Percentiles rank a stretch among this genome's conserved stretches.
Conservation (phyloP, 2,329 filamentous ascomycete genomes). For the Zopfia rhizophila region DNA sequence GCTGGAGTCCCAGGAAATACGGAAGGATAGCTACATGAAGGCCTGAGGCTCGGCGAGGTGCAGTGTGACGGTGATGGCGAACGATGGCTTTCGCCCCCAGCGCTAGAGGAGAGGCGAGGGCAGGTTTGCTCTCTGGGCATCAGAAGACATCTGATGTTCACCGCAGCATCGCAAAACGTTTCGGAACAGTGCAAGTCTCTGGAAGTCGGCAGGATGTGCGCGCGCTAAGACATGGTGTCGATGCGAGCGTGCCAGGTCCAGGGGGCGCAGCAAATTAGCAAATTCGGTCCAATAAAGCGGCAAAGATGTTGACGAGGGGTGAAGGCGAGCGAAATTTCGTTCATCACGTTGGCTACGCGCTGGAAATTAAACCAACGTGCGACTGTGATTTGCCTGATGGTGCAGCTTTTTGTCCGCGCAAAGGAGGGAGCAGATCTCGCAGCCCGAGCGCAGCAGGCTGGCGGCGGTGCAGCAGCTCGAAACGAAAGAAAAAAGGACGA, state of each 20-base stretch:
- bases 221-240: too few species aligned
- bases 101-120: neutral
- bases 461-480: neutral
- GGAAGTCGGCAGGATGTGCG: constrained; percentile 14
- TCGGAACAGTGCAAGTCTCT: constrained; percentile 13
- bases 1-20: constrained; percentile 6
- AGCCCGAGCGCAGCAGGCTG: constrained; percentile 14
- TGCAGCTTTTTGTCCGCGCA: constrained; percentile 25
- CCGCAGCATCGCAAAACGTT: constrained; percentile 17
- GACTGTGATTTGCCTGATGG: constrained; percentile 43
- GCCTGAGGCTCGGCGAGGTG: neutral
- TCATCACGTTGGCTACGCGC: constrained; percentile 46
- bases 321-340: constrained; percentile 16
- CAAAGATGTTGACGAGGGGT: constrained; percentile 10
- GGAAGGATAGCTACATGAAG: constrained; percentile 14
- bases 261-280: constrained; percentile 34
- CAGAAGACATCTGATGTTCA: neutral
- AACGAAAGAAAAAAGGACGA: constrained; percentile 2
- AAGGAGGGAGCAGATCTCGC: neutral
- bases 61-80: constrained; percentile 3
- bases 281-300: constrained; percentile 27
- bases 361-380: constrained; percentile 29
- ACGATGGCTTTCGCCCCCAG: neutral
- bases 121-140: neutral
- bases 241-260: neutral